Evolutionary conservation across 2,329 filamentous ascomycete genomes (phyloP).

Genomic region (Beauveria australis): DNA sequence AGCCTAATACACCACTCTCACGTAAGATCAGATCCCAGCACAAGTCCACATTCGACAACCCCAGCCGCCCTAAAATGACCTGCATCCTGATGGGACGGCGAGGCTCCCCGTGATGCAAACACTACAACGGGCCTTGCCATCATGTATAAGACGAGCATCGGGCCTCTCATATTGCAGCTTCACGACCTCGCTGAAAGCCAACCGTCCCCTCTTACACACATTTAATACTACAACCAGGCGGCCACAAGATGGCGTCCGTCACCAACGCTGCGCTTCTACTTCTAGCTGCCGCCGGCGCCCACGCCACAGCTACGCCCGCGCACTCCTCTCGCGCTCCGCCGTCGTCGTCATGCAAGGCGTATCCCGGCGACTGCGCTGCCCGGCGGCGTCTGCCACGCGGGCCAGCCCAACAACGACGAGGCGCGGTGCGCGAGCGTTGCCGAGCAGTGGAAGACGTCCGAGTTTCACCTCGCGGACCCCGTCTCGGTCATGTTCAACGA

Average conservation of each 20-base stretch:
- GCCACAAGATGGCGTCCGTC: background rate
- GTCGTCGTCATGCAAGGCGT: slow-evolving; percentile 5
- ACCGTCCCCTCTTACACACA: background rate
- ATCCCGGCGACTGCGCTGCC: slow-evolving; percentile 13
- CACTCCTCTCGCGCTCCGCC: background rate
- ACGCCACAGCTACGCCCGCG: background rate
- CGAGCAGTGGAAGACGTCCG: slow-evolving; percentile 20
- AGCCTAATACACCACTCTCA: background rate
- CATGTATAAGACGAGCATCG: background rate
- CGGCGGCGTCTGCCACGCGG: slow-evolving; percentile 22
- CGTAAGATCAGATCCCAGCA: background rate
- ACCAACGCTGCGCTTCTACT: background rate
- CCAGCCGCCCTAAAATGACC: background rate
- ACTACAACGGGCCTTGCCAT: too few species aligned
- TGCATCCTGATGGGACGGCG: background rate
- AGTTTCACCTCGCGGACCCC: slow-evolving; percentile 22
- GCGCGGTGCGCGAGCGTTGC: slow-evolving; percentile 19
- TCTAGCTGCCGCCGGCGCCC: background rate
- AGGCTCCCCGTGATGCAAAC: background rate
- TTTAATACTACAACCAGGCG: background rate
- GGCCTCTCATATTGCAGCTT: background rate
- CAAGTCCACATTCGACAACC: background rate
- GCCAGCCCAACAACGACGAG: slow-evolving; percentile 19
- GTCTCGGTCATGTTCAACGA: slow-evolving; percentile 30
- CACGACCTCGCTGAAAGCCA: background rate